phyloP scores from a whole-genome alignment of 352 stramenopile species.

The Peronospora destructor region DNA sequence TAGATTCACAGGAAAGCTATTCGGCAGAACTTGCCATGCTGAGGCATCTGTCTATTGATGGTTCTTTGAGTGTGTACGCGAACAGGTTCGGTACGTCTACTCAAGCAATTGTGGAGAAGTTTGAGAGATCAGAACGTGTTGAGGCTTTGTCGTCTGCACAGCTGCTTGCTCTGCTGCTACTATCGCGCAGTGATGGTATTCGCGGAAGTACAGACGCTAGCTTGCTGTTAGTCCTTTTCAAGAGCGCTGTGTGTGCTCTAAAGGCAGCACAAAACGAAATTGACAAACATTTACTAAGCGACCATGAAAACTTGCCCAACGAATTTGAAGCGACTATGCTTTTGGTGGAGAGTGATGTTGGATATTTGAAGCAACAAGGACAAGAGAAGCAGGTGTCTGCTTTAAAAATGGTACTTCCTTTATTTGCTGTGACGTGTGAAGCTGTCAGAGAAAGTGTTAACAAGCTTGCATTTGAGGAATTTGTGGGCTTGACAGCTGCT shows the following conservation, averaged over 20 bases:
- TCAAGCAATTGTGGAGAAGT: constrained; percentile 21
- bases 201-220: constrained; percentile 1
- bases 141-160: constrained; percentile 31
- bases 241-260: constrained; percentile 12
- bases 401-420: constrained; percentile 19
- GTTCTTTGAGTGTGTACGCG: background rate
- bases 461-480: constrained; percentile 19
- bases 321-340: constrained; percentile 17
- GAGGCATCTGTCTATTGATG: constrained; percentile 16
- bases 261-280: constrained; percentile 8
- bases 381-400: constrained; percentile 7
- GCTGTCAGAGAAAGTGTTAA: constrained; percentile 13
- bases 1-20: constrained; percentile 10
- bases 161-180: constrained; percentile 31
- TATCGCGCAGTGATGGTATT: constrained; percentile 18
- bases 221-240: constrained; percentile 22
- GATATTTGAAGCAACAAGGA: constrained; percentile 9
- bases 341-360: constrained; percentile 14
- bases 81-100: constrained; percentile 1
- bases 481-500: constrained; percentile 30
- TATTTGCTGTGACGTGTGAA: constrained; percentile 22
- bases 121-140: constrained; percentile 18
- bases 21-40: constrained; percentile 17
- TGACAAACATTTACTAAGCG: background rate
- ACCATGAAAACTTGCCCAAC: background rate